phyloP scores from a whole-genome alignment of 2,329 filamentous ascomycete genomes.

The Neopestalotiopsis sp. region DNA sequence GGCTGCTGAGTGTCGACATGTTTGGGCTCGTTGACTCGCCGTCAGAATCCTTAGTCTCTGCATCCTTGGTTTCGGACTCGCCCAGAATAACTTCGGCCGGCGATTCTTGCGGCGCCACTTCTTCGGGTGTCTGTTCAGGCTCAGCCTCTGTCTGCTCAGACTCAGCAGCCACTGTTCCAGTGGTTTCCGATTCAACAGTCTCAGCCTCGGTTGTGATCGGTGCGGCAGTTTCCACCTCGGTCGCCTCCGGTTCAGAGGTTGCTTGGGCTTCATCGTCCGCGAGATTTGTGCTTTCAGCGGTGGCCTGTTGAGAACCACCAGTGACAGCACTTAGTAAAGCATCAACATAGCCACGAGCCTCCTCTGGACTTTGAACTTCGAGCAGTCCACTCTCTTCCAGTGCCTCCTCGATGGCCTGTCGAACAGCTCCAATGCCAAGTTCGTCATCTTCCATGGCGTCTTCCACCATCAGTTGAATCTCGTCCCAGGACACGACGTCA shows the following conservation, averaged over 20 bases:
- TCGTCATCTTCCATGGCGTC: conserved; percentile 64
- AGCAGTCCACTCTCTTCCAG: conserved; percentile 61
- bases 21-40: conserved; percentile 38
- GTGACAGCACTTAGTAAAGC: conserved; percentile 56
- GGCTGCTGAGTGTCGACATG: conserved; percentile 43
- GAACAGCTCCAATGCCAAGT: conserved; percentile 54
- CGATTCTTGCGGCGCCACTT: conserved; percentile 21
- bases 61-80: conserved; percentile 21
- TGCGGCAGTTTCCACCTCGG: conserved; percentile 29
- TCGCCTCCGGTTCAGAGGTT: conserved; percentile 14
- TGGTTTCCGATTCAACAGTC: background rate
- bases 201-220: conserved; percentile 5
- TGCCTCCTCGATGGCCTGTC: conserved; percentile 60
- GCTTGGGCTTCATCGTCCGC: conserved; percentile 6
- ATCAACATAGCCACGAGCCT: conserved; percentile 55
- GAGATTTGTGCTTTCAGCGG: conserved; percentile 13
- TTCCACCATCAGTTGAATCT: conserved; percentile 60
- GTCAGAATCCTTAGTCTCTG: conserved; percentile 25
- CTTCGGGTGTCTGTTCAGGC: background rate
- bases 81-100: conserved; percentile 24
- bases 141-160: conserved; percentile 24
- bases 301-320: conserved; percentile 28
- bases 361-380: conserved; percentile 48
- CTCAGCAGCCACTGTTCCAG: conserved; percentile 24
- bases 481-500: conserved; percentile 54